Conservation (phyloP, 2,329 filamentous ascomycete genomes). For the Scytalidium lignicola region DNA sequence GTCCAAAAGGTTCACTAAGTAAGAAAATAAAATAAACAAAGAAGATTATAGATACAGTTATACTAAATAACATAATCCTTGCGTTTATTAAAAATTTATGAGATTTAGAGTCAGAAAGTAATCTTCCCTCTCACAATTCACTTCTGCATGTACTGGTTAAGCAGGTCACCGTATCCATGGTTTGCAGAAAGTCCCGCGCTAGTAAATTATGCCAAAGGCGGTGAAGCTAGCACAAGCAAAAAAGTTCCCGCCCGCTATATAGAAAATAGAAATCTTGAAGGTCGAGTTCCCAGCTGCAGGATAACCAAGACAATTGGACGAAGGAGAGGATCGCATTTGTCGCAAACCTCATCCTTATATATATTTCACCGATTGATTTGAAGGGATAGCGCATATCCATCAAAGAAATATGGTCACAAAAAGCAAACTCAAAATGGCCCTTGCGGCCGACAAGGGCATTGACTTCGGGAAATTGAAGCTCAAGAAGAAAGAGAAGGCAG, state of each 20-base stretch:
- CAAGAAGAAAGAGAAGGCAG: slow-evolving; percentile 30
- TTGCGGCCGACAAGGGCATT: slow-evolving; percentile 49
- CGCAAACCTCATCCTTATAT: neutral
- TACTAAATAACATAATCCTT: too few relatives aligned
- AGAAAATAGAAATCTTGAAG: neutral
- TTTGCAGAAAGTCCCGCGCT: neutral
- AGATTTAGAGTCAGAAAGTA: too few relatives aligned
- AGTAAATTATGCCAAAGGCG: slow-evolving; percentile 1
- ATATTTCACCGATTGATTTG: neutral
- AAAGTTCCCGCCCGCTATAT: slow-evolving; percentile 5
- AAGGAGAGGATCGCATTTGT: neutral
- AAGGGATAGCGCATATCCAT: neutral
- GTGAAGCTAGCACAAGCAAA: slow-evolving; percentile 3
- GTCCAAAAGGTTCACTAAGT: too few relatives aligned
- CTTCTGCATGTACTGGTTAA: neutral
- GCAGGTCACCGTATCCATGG: neutral
- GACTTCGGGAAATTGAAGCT: slow-evolving; percentile 43
- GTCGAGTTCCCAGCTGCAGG: neutral
- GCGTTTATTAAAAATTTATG: too few relatives aligned
- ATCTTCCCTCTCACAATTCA: neutral
- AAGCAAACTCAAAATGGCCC: slow-evolving; percentile 46
- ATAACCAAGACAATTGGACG: neutral
- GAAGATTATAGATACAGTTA: too few relatives aligned
- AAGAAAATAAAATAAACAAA: too few relatives aligned
- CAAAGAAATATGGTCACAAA: slow-evolving; percentile 27